These are phyloP conservation scores for Monoraphidium neglectum DNA, from an alignment of 139 green algal genomes.

Conservation along the genomic window DNA sequence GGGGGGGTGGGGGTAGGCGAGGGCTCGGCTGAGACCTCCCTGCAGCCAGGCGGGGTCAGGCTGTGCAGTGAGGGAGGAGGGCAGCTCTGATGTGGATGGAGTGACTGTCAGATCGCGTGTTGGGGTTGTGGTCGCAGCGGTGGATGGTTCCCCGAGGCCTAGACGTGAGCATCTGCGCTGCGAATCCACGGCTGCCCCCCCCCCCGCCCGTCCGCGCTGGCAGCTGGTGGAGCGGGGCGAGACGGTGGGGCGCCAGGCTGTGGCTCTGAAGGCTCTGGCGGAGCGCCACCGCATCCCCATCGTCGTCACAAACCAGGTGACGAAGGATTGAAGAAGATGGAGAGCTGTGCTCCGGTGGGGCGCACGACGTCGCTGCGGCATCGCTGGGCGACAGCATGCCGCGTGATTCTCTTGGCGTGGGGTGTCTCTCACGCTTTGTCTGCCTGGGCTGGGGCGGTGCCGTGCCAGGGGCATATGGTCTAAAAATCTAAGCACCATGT, in stretches of 20 bases:
- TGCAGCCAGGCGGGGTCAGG: too few species aligned
- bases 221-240: constrained; percentile 51
- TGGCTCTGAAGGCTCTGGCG: constrained; percentile 75
- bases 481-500: constrained; percentile 29
- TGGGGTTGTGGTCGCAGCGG: too few species aligned
- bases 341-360: neutral
- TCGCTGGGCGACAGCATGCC: neutral
- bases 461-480: too few species aligned
- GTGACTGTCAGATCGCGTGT: too few species aligned
- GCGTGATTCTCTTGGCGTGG: neutral
- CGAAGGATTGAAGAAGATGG: neutral
- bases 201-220: neutral
- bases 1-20: neutral
- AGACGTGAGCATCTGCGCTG: too few species aligned
- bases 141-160: too few species aligned
- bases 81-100: too few species aligned
- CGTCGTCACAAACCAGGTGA: constrained; percentile 69
- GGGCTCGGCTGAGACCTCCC: too few species aligned
- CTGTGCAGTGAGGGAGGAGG: too few species aligned
- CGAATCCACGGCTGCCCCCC: constrained; percentile 9
- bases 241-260: constrained; percentile 66
- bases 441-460: too few species aligned
- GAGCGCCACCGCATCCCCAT: constrained; percentile 76
- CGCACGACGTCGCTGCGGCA: neutral
- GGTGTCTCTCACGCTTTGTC: too few species aligned